Evolutionary conservation across 441 rosid genomes (phyloP).

Genomic region (Populus tomentosa): DNA sequence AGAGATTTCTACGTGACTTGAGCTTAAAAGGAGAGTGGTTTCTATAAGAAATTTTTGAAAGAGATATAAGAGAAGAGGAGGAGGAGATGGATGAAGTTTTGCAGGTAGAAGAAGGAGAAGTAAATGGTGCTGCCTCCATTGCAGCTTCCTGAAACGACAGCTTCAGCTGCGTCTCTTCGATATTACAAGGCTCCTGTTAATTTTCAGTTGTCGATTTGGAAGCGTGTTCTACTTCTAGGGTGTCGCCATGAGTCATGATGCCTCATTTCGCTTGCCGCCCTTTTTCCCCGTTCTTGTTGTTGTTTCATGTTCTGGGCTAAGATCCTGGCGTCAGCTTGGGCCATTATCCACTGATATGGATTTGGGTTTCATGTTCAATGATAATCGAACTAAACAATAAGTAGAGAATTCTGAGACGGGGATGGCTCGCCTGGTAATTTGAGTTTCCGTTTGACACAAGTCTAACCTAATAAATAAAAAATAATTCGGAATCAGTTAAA

Average conservation of each 20-base stretch:
- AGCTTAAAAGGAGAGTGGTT: background rate
- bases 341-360: too few species aligned
- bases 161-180: background rate
- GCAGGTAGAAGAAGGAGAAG: constrained; percentile 7
- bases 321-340: too few species aligned
- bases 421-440: too few species aligned
- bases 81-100: background rate
- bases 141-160: constrained; percentile 4
- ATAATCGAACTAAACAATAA: too few species aligned
- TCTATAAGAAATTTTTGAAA: background rate
- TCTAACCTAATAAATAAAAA: too few species aligned
- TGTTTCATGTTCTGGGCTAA: too few species aligned
- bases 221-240: background rate
- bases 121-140: constrained; percentile 15
- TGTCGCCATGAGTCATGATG: background rate
- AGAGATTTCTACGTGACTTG: constrained; percentile 11
- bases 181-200: background rate
- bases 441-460: too few species aligned
- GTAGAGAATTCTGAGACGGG: too few species aligned
- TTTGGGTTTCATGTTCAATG: too few species aligned
- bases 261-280: too few species aligned
- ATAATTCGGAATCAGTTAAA: too few species aligned
- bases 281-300: too few species aligned
- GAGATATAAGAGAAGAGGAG: constrained; percentile 7
- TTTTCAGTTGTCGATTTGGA: background rate